Evolutionary conservation across 805 yeast genomes (phyloP).

Genomic region (Grigorovia jiainica): DNA sequence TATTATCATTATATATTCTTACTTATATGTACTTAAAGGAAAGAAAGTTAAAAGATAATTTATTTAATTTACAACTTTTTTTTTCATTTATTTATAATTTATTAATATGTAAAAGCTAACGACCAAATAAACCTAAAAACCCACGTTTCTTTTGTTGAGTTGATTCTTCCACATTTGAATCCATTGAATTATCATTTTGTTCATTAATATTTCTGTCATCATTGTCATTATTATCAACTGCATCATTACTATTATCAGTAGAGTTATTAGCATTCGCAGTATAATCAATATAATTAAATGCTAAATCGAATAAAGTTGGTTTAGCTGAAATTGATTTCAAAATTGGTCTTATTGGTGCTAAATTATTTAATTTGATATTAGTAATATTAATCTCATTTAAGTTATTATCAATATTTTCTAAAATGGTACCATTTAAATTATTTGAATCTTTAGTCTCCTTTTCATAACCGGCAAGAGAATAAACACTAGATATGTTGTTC

Average conservation of each 20-base stretch:
- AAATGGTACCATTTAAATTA: conserved; percentile 21
- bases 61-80: too few species aligned
- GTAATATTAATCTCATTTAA: conserved; percentile 3
- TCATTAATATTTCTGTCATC: neutral
- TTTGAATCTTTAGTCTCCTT: conserved; percentile 9
- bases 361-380: conserved; percentile 16
- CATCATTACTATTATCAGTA: neutral
- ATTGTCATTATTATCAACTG: too few species aligned
- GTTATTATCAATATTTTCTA: conserved; percentile 30
- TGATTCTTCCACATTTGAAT: conserved; percentile 4
- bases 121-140: conserved; percentile 66
- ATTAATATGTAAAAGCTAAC: conserved; percentile 16
- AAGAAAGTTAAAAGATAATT: too few species aligned
- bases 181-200: conserved; percentile 9
- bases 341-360: conserved; percentile 29
- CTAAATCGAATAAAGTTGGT: conserved; percentile 88
- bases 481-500: conserved; percentile 22
- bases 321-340: conserved; percentile 62
- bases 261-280: conserved; percentile 12
- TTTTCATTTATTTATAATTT: too few species aligned
- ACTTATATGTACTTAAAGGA: too few species aligned
- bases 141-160: conserved; percentile 47
- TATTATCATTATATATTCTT: neutral
- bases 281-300: conserved; percentile 68
- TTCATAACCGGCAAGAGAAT: conserved; percentile 30